Evolutionary conservation across 345 rosid species (phyloP), one percentile per base, ranked within the genome.

Genomic region (Syzygium jambos): DNA sequence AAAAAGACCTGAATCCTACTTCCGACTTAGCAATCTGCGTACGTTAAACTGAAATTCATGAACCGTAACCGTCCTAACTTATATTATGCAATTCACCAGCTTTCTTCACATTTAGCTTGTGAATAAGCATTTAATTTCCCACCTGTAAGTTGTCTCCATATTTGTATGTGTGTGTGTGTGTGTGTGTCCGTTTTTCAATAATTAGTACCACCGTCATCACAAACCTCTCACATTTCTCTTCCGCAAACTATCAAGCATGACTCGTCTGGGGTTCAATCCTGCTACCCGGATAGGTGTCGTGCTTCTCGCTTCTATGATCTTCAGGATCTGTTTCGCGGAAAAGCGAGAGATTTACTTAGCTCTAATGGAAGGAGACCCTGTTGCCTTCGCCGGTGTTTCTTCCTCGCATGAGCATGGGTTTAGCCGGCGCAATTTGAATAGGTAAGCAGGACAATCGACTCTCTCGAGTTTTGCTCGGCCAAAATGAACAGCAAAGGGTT

Each of bases 351-450:
- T 95, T 73, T 95, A 91, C 87, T 91, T 96, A 25, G 93, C 95
- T 90, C 86, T 95, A 90, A 88, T 95, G 93, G 96, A 95, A 90
- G 96, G 93, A 87, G 92, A 92, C 52, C 90, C 96, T 1, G 87
- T 92, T 84, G 96, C 95, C 21, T 94, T 94, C 78, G 90, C 87
- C 30, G 90, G 86, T 46, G 56, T 52, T 56, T 16, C 88, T 41
- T 88, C 86, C 2, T 55, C 84, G 16, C 46, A 22, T 16, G 61
- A 55, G n/a, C 52, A 88, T 38, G 49, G 82, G 27, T 68, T 63
- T 55, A 86, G 87, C 78, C 51, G 63, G 51, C 68, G 34, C 49
- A 38, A 87, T 59, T 89, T 80, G 16, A 87, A 91, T 86, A 93
- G 96, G 98, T 95, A 59, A 56, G 84, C 41, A 85, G 29, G 25